Base-by-base conservation (phyloP, 768 basidiomycete genomes). In the Tricholoma terreum region DNA sequence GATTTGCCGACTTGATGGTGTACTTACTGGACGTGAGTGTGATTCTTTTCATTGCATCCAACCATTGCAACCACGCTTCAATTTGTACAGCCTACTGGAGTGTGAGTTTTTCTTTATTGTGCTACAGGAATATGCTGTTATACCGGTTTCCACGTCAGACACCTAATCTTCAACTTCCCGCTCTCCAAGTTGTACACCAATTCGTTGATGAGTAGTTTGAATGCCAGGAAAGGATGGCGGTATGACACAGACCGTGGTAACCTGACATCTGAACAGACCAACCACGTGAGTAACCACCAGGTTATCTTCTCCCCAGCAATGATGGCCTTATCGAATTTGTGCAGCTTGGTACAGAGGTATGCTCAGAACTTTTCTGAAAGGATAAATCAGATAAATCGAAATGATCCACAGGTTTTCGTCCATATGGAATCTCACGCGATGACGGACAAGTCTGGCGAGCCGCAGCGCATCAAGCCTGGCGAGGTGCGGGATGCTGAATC, bases 101-200 rank as follows among this genome's bases (percentile, higher is more conserved):
- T 65, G 69, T 71, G 17, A 52, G 63, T 64, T 10, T 52, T 30
- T 17, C n/a, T n/a, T 27, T 6, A 10, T n/a, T 22, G 14, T 31
- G 40, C 10, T 34, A 22, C 21, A 22, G 12, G 10, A 6, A 30
- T 2, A 7, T 49, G 9, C 9, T 10, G 22, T 40, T 22, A 7
- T 31, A 17, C 19, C 45, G 35, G 17, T 21, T 15, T 24, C 19
- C 40, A 31, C 24, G 31, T 8, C 57, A 76, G 75, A 35, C 72
- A 77, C 60, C 64, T 77, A 3, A 63, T 71, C 12, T 74, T 76
- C 64, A 74, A 73, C 63, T 68, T 76, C 48, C 69, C 70, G 6
- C 70, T 77, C 14, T 69, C 73, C 40, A 77, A 77, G 61, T 64
- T 79, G 8, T 75, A 76, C 61, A 73, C 74, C 19, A 77, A 76